phyloP scores from a whole-genome alignment of 306 rosid genomes.

The Astragalus glycyphyllos region DNA sequence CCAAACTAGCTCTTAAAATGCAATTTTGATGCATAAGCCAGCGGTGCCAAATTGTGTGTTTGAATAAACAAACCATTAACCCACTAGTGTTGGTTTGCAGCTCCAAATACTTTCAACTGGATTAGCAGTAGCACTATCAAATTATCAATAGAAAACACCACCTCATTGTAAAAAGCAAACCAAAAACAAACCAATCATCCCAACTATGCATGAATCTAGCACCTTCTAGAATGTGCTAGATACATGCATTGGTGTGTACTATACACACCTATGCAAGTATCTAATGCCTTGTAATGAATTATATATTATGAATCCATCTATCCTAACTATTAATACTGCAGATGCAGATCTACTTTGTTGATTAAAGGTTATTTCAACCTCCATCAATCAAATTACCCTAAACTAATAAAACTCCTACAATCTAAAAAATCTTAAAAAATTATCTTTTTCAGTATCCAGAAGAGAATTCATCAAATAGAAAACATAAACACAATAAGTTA shows the following conservation, averaged over 20 bases:
- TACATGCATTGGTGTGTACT: too few species aligned
- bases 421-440: background rate
- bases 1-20: background rate
- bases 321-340: background rate
- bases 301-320: background rate
- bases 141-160: background rate
- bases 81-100: constrained; percentile 11
- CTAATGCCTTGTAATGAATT: background rate
- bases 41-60: background rate
- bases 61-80: constrained; percentile 14
- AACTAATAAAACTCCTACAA: too few species aligned
- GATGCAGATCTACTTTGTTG: constrained; percentile 27
- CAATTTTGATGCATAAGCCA: background rate
- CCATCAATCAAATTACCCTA: background rate
- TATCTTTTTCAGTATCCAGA: constrained; percentile 1
- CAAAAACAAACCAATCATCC: constrained; percentile 34
- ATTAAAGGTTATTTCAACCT: constrained; percentile 6
- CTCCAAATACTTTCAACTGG: constrained; percentile 15
- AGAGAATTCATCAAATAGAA: constrained; percentile 6
- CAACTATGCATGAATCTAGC: background rate
- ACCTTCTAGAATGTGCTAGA: too few species aligned
- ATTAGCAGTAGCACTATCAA: background rate
- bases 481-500: background rate
- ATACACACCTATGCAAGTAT: too few species aligned
- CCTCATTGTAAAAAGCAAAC: constrained; percentile 24